Percentiles rank a stretch among this genome's conserved stretches.
Conservation (phyloP, 2,329 filamentous ascomycete species). For the Periconia sp. region DNA sequence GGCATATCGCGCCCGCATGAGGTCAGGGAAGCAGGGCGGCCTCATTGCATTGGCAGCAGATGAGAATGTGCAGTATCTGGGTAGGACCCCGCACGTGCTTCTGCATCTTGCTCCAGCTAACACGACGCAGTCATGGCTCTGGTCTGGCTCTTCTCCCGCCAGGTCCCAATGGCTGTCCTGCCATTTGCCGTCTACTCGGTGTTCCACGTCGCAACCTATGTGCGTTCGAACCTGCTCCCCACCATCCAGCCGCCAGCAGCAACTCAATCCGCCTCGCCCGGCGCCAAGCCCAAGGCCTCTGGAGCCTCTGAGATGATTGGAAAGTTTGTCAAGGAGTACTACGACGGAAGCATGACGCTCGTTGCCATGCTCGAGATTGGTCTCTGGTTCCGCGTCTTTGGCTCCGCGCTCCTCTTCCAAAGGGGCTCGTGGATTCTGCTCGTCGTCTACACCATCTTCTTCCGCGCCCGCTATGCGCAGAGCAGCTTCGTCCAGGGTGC, state of each 20-base stretch:
- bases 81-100: slow-evolving; percentile 62
- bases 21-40: slow-evolving; percentile 71
- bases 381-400: slow-evolving; percentile 82
- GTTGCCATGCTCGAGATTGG: slow-evolving; percentile 87
- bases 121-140: slow-evolving; percentile 77
- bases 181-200: slow-evolving; percentile 97
- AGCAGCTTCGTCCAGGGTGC: slow-evolving; percentile 90
- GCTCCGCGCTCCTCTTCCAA: slow-evolving; percentile 85
- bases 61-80: slow-evolving; percentile 97
- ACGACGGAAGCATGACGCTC: slow-evolving; percentile 92
- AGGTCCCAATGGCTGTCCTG: slow-evolving; percentile 87
- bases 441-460: slow-evolving; percentile 85
- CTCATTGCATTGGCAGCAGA: slow-evolving; percentile 74
- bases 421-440: slow-evolving; percentile 91
- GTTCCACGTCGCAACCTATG: slow-evolving; percentile 98
- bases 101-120: slow-evolving; percentile 21
- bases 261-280: slow-evolving; percentile 56
- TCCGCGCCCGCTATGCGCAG: slow-evolving; percentile 87
- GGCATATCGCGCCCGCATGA: slow-evolving; percentile 84
- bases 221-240: slow-evolving; percentile 89
- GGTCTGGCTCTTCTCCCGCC: slow-evolving; percentile 90
- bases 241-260: slow-evolving; percentile 73
- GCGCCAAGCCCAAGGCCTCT: slow-evolving; percentile 63
- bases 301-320: slow-evolving; percentile 83
- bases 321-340: slow-evolving; percentile 96